Percentiles rank a stretch among this genome's conserved stretches.
These are phyloP conservation scores for Penicillium dipodomyicola DNA, from an alignment of 495 filamentous ascomycete species.

Conservation along the genomic window DNA sequence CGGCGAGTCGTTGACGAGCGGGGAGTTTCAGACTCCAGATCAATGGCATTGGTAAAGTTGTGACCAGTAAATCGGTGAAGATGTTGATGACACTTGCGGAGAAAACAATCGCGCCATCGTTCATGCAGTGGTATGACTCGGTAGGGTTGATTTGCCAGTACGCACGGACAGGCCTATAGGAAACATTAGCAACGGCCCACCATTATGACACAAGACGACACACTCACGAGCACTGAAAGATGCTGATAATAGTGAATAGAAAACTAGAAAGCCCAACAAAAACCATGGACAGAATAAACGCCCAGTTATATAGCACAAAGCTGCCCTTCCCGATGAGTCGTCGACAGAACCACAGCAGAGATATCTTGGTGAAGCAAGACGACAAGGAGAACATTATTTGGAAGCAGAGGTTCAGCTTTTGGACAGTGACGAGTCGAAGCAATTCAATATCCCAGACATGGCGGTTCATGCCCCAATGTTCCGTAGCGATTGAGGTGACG, in stretches of 20 bases:
- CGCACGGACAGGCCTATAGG: slow-evolving; percentile 48
- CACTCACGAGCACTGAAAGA: slow-evolving; percentile 59
- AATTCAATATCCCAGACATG: slow-evolving; percentile 54
- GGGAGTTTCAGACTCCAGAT: slow-evolving; percentile 56
- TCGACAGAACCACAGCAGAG: slow-evolving; percentile 57
- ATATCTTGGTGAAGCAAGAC: slow-evolving; percentile 55
- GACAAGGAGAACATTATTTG: slow-evolving; percentile 54
- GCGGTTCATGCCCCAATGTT: slow-evolving; percentile 52
- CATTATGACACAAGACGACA: background rate
- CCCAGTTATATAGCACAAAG: slow-evolving; percentile 37
- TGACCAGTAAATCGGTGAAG: slow-evolving; percentile 56
- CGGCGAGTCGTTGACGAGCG: slow-evolving; percentile 50
- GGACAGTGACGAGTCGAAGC: slow-evolving; percentile 29
- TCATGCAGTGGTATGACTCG: slow-evolving; percentile 46
- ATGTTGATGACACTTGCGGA: slow-evolving; percentile 58
- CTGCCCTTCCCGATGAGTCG: slow-evolving; percentile 46
- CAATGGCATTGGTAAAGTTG: slow-evolving; percentile 59
- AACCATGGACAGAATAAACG: slow-evolving; percentile 44
- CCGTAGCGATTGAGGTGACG: slow-evolving; percentile 40
- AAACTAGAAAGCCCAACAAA: slow-evolving; percentile 45
- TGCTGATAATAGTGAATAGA: slow-evolving; percentile 48
- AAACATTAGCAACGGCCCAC: slow-evolving; percentile 3
- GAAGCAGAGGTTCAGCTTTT: slow-evolving; percentile 50
- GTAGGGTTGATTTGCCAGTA: slow-evolving; percentile 49
- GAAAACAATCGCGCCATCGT: slow-evolving; percentile 50